Evolutionary conservation across 1,139 yeast genomes (phyloP), one percentile per base, ranked within the genome.

Genomic region (Taiozyma sp.): DNA sequence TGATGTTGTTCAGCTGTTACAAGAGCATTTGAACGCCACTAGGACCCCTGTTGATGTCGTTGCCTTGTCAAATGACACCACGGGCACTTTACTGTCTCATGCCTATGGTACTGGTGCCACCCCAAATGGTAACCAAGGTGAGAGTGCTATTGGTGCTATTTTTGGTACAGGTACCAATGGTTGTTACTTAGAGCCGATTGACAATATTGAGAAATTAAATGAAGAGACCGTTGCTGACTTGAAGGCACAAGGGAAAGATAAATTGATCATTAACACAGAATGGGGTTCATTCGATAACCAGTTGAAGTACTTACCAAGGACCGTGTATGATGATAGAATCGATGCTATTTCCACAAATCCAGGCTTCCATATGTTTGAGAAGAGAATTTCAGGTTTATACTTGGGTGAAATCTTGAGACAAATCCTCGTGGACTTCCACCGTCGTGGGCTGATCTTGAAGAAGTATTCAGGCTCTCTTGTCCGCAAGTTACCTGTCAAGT

Each of bases 121-220:
- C 41, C 76, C 82, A 48, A 75, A 83, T 9, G 81, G 83, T 54
- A 80, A 89, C 48, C 79, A 77, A 55, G 76, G 78, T 50, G 79
- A 79, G 47, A 88, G 96, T n/a, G 77, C 87, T 12, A 74, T 91
- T 61, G 97, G 98, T 43, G 84, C 91, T 56, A 92, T 92, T 55
- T 89, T 90, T 64, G 98, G 98, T 56, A 91, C 98, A 8, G 98
- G 98, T 65, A 91, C 97, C 36, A 92, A 92, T 67, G 97, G 97
- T 54, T 96, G 97, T 10, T 92, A 92, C 69, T 77, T 80, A 63
- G 98, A 91, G 68, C 74, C 80, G 51, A 68, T 89, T 50, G 82
- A 78, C 45, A 78, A 83, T 47, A 87, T 92, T 58, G 79, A 79
- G 50, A 92, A 92, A 68, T 73, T 90, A 54, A 75, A 77, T 32